Conservation (phyloP, 192 early-diverging fungal genomes). For the Coemansia sp. region DNA sequence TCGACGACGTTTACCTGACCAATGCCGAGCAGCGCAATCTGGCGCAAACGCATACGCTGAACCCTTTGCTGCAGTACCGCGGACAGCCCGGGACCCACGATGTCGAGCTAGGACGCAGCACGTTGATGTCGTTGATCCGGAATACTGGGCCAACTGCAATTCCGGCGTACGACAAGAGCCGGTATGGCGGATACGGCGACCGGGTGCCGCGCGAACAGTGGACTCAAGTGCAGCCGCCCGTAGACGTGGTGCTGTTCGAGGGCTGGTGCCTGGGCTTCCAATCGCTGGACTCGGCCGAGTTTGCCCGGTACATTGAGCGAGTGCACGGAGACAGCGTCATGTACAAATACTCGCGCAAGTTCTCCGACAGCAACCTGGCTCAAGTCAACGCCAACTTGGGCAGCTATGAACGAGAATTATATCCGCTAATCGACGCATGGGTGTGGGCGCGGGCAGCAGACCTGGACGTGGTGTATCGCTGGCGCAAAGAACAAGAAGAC, state of each 20-base stretch:
- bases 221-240: constrained; percentile 53
- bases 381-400: constrained; percentile 35
- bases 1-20: constrained; percentile 87
- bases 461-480: constrained; percentile 70
- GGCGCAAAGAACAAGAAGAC: constrained; percentile 88
- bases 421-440: constrained; percentile 74
- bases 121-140: constrained; percentile 47
- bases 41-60: constrained; percentile 37
- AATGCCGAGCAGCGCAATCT: constrained; percentile 61
- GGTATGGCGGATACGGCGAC: constrained; percentile 77
- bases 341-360: constrained; percentile 47
- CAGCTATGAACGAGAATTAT: constrained; percentile 60
- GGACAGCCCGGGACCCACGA: constrained; percentile 94
- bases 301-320: constrained; percentile 19
- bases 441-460: constrained; percentile 66
- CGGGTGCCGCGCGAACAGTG: constrained; percentile 62
- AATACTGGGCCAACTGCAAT: constrained; percentile 46
- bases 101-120: constrained; percentile 59
- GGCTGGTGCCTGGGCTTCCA: constrained; percentile 93
- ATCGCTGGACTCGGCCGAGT: constrained; percentile 44
- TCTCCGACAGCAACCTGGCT: constrained; percentile 24
- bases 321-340: constrained; percentile 17
- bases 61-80: constrained; percentile 75
- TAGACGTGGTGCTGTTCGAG: constrained; percentile 87
- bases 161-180: constrained; percentile 81